These are phyloP conservation scores for Rhytidiadelphus loreus DNA, from an alignment of 225 moss, liverwort and hornwort genomes.

Conservation along the genomic window DNA sequence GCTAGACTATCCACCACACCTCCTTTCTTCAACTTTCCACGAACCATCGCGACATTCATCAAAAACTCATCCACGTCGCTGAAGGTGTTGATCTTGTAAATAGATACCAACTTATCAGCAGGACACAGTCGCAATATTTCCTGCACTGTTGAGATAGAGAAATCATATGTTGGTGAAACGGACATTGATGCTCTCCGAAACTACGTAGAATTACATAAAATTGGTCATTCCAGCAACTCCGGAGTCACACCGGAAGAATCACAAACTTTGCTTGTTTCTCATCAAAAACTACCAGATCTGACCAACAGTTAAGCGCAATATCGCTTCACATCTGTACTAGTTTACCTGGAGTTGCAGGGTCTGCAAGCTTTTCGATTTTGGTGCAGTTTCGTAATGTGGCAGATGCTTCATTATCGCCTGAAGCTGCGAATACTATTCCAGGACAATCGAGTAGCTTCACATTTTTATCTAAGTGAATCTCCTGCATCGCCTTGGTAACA, in stretches of 20 bases:
- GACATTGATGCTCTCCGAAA: background rate
- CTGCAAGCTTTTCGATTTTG: conserved; percentile 77
- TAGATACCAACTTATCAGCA: conserved; percentile 68
- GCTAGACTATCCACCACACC: conserved; percentile 69
- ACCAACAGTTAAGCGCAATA: background rate
- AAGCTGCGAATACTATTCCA: conserved; percentile 87
- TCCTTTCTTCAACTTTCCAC: conserved; percentile 87
- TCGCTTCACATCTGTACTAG: background rate
- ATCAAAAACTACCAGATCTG: background rate
- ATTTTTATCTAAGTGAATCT: conserved; percentile 83
- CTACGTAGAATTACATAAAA: background rate
- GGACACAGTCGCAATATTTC: conserved; percentile 84
- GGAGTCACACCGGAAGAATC: background rate
- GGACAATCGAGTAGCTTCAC: conserved; percentile 94
- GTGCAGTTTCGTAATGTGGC: conserved; percentile 84
- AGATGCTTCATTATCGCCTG: conserved; percentile 76
- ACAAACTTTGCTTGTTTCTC: background rate
- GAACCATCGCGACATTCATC: conserved; percentile 57
- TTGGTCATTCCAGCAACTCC: background rate
- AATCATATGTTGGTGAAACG: background rate
- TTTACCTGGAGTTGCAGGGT: conserved; percentile 78
- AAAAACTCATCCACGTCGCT: conserved; percentile 73
- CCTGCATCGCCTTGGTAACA: conserved; percentile 89
- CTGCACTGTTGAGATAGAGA: conserved; percentile 34
- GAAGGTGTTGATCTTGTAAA: conserved; percentile 69